These are phyloP conservation scores for Mycena citricolor DNA, from an alignment of 1,284 basidiomycete genomes.

Conservation along the genomic window DNA sequence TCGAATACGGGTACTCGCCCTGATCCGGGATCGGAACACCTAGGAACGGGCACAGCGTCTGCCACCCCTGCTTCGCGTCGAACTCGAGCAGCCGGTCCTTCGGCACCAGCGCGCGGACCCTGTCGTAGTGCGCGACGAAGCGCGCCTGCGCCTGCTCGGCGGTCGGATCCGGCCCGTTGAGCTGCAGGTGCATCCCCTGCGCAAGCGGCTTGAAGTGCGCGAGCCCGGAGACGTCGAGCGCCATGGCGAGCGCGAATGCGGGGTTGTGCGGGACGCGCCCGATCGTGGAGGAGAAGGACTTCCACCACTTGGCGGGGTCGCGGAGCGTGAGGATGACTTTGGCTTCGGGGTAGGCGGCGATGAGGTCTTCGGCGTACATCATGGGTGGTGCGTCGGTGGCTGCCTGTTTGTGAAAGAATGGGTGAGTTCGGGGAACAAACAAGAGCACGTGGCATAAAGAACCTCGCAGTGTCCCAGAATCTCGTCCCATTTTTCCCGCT, in stretches of 20 bases:
- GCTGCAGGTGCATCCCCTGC: background rate
- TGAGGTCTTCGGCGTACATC: slow-evolving; percentile 1
- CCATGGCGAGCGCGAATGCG: background rate
- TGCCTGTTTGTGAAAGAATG: background rate
- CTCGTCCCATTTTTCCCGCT: slow-evolving; percentile 8
- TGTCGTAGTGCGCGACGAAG: slow-evolving; percentile 1
- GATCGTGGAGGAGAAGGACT: slow-evolving; percentile 4
- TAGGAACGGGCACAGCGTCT: slow-evolving; percentile 6
- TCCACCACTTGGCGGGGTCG: slow-evolving; percentile 3
- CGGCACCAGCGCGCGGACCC: slow-evolving; percentile 2
- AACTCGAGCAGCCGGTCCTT: slow-evolving; percentile 6
- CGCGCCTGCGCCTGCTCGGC: background rate
- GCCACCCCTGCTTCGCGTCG: slow-evolving; percentile 8
- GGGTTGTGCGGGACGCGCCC: background rate
- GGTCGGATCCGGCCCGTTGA: background rate
- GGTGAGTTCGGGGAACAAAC: background rate
- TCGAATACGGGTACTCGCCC: too few species aligned
- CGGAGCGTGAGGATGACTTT: slow-evolving; percentile 6
- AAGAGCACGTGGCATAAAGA: background rate
- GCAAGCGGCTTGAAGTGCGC: background rate
- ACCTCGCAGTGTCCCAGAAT: slow-evolving; percentile 12
- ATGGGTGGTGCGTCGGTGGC: slow-evolving; percentile 2
- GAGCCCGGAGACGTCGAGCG: background rate
- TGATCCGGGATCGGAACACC: too few species aligned
- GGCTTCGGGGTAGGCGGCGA: slow-evolving; percentile 4